phyloP scores from a whole-genome alignment of 495 filamentous ascomycete genomes.

The Aspergillus sparsus region DNA sequence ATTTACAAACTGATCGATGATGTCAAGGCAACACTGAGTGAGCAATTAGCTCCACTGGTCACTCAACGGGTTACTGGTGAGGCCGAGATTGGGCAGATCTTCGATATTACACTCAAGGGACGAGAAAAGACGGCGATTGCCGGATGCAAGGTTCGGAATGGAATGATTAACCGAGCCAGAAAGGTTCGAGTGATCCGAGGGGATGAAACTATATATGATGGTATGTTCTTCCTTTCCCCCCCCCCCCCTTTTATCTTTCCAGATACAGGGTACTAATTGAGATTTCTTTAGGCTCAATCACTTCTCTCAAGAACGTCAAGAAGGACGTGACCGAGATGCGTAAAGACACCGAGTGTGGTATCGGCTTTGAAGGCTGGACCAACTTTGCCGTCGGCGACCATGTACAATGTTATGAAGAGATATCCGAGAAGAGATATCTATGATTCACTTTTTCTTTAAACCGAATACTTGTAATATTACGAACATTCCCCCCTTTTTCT shows the following conservation, averaged over 20 bases:
- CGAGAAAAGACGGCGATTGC: constrained; percentile 72
- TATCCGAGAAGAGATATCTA: constrained; percentile 64
- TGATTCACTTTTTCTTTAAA: constrained; percentile 27
- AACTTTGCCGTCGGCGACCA: constrained; percentile 79
- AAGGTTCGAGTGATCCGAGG: constrained; percentile 75
- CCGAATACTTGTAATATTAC: constrained; percentile 14
- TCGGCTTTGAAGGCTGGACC: constrained; percentile 78
- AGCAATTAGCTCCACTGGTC: constrained; percentile 64
- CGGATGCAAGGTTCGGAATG: constrained; percentile 86
- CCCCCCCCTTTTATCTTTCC: background rate
- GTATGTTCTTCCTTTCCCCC: constrained; percentile 52
- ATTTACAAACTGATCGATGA: constrained; percentile 91
- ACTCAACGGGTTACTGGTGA: constrained; percentile 76
- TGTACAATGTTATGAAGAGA: constrained; percentile 83
- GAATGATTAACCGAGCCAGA: constrained; percentile 58
- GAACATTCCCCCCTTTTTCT: background rate
- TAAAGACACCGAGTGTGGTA: constrained; percentile 90
- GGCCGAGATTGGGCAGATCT: constrained; percentile 80
- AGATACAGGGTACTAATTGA: background rate
- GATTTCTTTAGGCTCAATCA: constrained; percentile 60
- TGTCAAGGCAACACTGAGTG: constrained; percentile 67
- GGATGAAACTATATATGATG: constrained; percentile 71
- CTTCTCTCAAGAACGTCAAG: constrained; percentile 86
- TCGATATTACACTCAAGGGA: constrained; percentile 78
- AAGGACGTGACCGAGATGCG: constrained; percentile 85